These are phyloP conservation scores for Coriolopsis trogii DNA, from an alignment of 1,284 basidiomycete species.

Conservation along the genomic window DNA sequence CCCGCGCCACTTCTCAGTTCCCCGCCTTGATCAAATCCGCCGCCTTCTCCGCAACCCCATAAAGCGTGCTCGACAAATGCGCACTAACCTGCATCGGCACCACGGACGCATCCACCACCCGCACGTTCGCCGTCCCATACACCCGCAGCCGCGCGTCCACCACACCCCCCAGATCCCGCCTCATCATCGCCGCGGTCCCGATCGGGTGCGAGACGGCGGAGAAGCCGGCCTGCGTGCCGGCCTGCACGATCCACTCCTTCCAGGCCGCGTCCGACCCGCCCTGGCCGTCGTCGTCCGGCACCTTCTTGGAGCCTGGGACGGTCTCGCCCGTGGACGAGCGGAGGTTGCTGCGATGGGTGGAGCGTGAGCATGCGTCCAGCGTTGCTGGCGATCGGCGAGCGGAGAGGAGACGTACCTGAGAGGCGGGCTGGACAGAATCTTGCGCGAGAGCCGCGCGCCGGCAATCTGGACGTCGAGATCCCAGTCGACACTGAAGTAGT, in stretches of 20 bases:
- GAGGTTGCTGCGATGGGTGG: background rate
- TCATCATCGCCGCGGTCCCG: slow-evolving; percentile 67
- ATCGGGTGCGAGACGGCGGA: slow-evolving; percentile 57
- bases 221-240: slow-evolving; percentile 32
- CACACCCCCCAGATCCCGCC: slow-evolving; percentile 54
- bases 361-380: background rate
- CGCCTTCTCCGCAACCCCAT: slow-evolving; percentile 35
- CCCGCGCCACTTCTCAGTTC: too few relatives aligned
- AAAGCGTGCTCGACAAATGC: slow-evolving; percentile 30
- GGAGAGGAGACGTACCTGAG: slow-evolving; percentile 12
- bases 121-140: slow-evolving; percentile 34
- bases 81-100: slow-evolving; percentile 33
- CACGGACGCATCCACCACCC: slow-evolving; percentile 39
- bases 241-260: slow-evolving; percentile 45
- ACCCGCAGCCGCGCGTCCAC: slow-evolving; percentile 38
- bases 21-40: slow-evolving; percentile 33
- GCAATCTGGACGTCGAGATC: slow-evolving; percentile 54
- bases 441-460: slow-evolving; percentile 47
- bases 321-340: slow-evolving; percentile 37
- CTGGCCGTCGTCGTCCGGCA: slow-evolving; percentile 45
- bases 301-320: slow-evolving; percentile 38
- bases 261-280: slow-evolving; percentile 48
- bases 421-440: slow-evolving; percentile 45
- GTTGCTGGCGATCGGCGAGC: too few relatives aligned
- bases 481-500: slow-evolving; percentile 51